phyloP scores from a whole-genome alignment of 768 basidiomycete genomes.

The Crepidotus variabilis region DNA sequence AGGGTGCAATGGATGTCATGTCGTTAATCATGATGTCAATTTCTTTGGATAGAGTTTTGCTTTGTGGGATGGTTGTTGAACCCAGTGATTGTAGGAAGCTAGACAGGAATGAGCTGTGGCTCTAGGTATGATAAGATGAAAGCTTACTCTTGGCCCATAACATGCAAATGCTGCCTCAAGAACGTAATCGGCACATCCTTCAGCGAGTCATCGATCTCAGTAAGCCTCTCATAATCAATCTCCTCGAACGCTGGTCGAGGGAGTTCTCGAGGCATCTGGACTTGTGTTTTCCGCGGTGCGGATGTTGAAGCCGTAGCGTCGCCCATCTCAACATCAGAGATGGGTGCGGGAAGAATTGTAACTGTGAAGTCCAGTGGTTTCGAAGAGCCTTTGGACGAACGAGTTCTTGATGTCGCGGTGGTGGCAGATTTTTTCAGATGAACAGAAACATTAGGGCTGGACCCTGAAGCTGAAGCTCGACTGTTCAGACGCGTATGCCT shows the following conservation, averaged over 20 bases:
- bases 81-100: conserved; percentile 38
- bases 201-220: conserved; percentile 47
- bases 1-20: conserved; percentile 32
- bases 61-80: conserved; percentile 28
- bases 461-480: not conserved
- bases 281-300: conserved; percentile 21
- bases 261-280: conserved; percentile 41
- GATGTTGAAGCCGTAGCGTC: conserved; percentile 17
- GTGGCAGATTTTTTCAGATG: not conserved
- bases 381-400: conserved; percentile 13
- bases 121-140: conserved; percentile 1
- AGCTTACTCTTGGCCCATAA: conserved; percentile 38
- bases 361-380: conserved; percentile 23
- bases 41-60: conserved; percentile 36
- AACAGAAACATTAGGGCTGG: not conserved
- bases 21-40: conserved; percentile 37
- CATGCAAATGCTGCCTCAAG: conserved; percentile 47
- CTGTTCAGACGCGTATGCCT: not conserved
- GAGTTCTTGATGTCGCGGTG: not conserved
- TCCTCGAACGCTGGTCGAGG: conserved; percentile 46
- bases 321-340: conserved; percentile 29
- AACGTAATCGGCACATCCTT: conserved; percentile 45
- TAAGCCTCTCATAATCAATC: conserved; percentile 42
- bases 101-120: conserved; percentile 9
- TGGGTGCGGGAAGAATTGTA: conserved; percentile 9